Evolutionary conservation across 139 green algal genomes (phyloP).

Genomic region (Limnomonas spitsbergensis): DNA sequence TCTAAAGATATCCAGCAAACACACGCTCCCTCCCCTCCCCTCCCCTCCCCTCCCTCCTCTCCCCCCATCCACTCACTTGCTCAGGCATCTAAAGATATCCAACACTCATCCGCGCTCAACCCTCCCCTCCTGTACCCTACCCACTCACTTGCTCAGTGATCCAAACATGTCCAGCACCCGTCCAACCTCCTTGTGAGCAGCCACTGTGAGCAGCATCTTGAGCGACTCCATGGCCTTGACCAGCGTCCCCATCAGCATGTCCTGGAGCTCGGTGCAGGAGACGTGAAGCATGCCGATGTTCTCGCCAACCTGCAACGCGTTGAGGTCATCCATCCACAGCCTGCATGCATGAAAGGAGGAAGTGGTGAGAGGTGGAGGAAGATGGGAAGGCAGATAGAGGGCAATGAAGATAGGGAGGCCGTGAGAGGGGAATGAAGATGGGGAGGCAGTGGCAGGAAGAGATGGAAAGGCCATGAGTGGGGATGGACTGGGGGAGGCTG

Average conservation of each 20-base stretch:
- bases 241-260: conserved; percentile 28
- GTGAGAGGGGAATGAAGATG: too few species aligned
- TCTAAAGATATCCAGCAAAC: too few species aligned
- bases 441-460: too few species aligned
- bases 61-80: too few species aligned
- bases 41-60: too few species aligned
- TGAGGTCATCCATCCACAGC: conserved; percentile 38
- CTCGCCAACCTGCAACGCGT: conserved; percentile 24
- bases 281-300: conserved; percentile 38
- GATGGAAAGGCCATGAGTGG: too few species aligned
- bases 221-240: conserved; percentile 39
- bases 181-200: conserved; percentile 41
- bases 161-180: conserved; percentile 36
- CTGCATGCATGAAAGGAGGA: too few species aligned
- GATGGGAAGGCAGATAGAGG: too few species aligned
- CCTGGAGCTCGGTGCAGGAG: conserved; percentile 20
- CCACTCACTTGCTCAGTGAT: conserved; percentile 13
- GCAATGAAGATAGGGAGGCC: too few species aligned
- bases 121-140: background rate
- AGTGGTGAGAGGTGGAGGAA: too few species aligned
- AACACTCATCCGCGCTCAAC: background rate
- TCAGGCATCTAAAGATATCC: background rate
- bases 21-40: too few species aligned
- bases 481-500: too few species aligned
- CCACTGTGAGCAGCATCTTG: conserved; percentile 41